Evolutionary conservation across 1,139 yeast species (phyloP), one percentile per base, ranked within the genome.

Genomic region (Hemisphaericaspora xylanilytica): DNA sequence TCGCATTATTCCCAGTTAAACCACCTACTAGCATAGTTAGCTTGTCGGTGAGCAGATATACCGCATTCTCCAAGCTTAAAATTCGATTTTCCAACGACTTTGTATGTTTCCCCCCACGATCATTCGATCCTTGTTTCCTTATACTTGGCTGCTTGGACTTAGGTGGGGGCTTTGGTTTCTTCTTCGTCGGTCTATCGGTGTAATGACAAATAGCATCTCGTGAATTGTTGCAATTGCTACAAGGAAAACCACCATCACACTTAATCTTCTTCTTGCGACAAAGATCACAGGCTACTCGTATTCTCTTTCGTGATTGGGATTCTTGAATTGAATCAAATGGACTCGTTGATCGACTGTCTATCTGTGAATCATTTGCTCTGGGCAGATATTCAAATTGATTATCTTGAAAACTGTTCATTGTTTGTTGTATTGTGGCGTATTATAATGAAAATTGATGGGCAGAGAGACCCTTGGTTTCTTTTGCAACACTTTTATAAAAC

Each of bases 221-320:
- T 4, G 52, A 44, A 37, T 46, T 50, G 51, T 62, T 39, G 51
- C 81, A 76, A 40, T 71, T 70, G 7, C 48, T 41, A 48, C 81
- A 75, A 2, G 77, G 76, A n/a, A 44, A 49, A 3, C 56, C 53
- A 0, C 81, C 81, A 49, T 72, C 66, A 50, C 81, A 76, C 47
- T 71, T 74, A 38, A 75, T 63, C 50, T 76, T 76, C 51, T 72
- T 73, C 16, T 57, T 44, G 4, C 81, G 62, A 48, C 81, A 78
- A 4, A 62, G 61, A 44, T 76, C 80, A 51, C 83, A 78, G 1
- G 83, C 83, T 1, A 72, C 74, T 35, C 80, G 55, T 30, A 67
- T 64, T 10, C 75, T 51, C 36, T 51, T 53, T 12, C 47, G 32
- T 4, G 24, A 17, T 17, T 29, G 32, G 7, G 20, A 3, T 9